phyloP scores from a whole-genome alignment of 1,284 basidiomycete genomes.

The Cystobasidiaceae sp. region DNA sequence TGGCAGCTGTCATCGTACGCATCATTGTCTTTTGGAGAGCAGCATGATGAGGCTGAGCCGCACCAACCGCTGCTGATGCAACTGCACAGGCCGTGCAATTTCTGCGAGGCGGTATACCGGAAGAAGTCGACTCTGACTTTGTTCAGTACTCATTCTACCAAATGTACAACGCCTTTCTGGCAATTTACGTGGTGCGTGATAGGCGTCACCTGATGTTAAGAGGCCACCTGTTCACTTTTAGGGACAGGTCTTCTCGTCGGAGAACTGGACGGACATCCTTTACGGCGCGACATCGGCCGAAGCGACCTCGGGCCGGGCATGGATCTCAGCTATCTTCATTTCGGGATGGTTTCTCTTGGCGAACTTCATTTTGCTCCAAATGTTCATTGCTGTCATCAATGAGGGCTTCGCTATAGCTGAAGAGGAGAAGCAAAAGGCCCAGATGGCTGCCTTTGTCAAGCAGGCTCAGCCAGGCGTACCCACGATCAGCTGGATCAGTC shows the following conservation, averaged over 20 bases:
- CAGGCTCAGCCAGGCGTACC: slow-evolving; percentile 48
- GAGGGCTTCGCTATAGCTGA: slow-evolving; percentile 94
- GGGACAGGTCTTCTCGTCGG: slow-evolving; percentile 80
- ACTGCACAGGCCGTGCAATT: slow-evolving; percentile 48
- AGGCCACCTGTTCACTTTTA: background rate
- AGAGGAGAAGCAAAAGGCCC: slow-evolving; percentile 69
- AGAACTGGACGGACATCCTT: slow-evolving; percentile 87
- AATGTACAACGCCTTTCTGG: slow-evolving; percentile 81
- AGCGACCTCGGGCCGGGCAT: slow-evolving; percentile 62
- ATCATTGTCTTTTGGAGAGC: too few species aligned
- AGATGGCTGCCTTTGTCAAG: slow-evolving; percentile 59
- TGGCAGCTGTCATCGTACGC: slow-evolving; percentile 61
- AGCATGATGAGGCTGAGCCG: too few species aligned
- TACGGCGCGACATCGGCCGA: slow-evolving; percentile 66
- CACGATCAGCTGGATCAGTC: slow-evolving; percentile 63
- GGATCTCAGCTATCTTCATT: slow-evolving; percentile 70
- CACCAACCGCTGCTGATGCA: too few species aligned
- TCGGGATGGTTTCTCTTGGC: slow-evolving; percentile 85
- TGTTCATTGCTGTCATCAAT: slow-evolving; percentile 98
- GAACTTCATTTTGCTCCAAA: slow-evolving; percentile 91
- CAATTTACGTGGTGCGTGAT: slow-evolving; percentile 62
- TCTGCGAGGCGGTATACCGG: slow-evolving; percentile 67
- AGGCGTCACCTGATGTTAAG: background rate
- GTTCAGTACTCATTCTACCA: slow-evolving; percentile 76
- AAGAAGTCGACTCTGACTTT: slow-evolving; percentile 46